A percentile compares a stretch with the other conserved stretches of the same genome.
Conservation (phyloP, 1,139 yeast genomes). For the Nadsonia commutata region DNA sequence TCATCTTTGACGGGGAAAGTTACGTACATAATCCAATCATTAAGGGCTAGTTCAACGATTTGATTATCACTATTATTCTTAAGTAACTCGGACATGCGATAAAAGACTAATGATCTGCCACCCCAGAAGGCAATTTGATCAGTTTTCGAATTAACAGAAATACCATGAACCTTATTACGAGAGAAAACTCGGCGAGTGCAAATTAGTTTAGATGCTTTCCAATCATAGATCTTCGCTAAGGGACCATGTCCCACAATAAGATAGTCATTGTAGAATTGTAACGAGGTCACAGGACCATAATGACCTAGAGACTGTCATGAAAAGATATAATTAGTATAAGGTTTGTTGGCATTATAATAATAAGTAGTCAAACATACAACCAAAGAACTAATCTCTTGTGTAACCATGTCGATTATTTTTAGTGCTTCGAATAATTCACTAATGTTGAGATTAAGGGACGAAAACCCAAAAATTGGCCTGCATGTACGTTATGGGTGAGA, state of each 20-base stretch:
- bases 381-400: background rate
- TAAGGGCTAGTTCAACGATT: conserved; percentile 33
- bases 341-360: no score
- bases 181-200: conserved; percentile 36
- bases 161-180: conserved; percentile 69
- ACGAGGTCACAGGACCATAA: conserved; percentile 63
- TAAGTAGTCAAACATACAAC: background rate
- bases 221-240: conserved; percentile 38
- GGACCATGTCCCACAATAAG: conserved; percentile 72
- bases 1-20: conserved; percentile 31
- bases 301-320: conserved; percentile 13
- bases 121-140: conserved; percentile 46
- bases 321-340: background rate
- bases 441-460: no score
- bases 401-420: background rate
- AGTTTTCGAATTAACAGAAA: conserved; percentile 26
- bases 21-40: conserved; percentile 67
- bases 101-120: conserved; percentile 48
- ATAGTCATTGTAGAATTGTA: conserved; percentile 29
- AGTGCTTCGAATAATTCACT: no score
- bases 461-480: no score
- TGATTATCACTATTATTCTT: conserved; percentile 6
- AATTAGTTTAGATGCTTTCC: conserved; percentile 28
- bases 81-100: conserved; percentile 22
- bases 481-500: no score